Evolutionary conservation across 2,329 filamentous ascomycete species (phyloP), one percentile per base, ranked within the genome.

Genomic region (Fusarium penzigii): DNA sequence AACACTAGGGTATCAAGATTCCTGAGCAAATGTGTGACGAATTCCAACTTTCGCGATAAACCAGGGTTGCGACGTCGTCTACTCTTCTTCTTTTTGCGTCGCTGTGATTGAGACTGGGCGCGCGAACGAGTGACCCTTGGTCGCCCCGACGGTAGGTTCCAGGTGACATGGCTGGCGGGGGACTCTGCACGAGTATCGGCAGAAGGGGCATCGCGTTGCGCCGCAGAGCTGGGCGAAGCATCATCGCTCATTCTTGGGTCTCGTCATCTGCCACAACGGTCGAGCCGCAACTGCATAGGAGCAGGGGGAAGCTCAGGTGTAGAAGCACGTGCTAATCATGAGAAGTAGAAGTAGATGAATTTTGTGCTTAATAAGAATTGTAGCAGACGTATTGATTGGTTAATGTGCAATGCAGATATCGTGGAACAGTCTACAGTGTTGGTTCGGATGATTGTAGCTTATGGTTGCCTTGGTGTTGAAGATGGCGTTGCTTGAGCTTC

Each of bases 1-100:
- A 85, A 86, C 44, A 87, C 79, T 42, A 87, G 65, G 62, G 81
- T 78, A 71, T 89, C 85, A 52, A 88, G 73, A 55, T 78, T 82
- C 63, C 76, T 75, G 60, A 85, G 79, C 54, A 88, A 74, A 59
- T 85, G 79, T 39, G 77, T 81, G 61, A 86, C 71, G 65, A 87
- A 85, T 57, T 82, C 72, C 50, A 83, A 73, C 75, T 86, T 86
- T 69, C 80, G 85, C 51, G 72, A 69, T 63, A 82, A 69, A 58
- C 78, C 68, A 46, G 73, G 70, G 48, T 73, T 69, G 48, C 69
- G 68, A 52, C 68, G 71, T 62, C 68, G 73, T 48, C 64, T 69
- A 42, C 54, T 68, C 60, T 68, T 73, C 58, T 68, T 71, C 63
- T 64, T 72, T 53, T 68, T 68, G 40, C 68, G 70, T 46, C 67